Evolutionary conservation across 2,329 filamentous ascomycete species (phyloP), one percentile per base, ranked within the genome.

Genomic region (Bertia moriformis): DNA sequence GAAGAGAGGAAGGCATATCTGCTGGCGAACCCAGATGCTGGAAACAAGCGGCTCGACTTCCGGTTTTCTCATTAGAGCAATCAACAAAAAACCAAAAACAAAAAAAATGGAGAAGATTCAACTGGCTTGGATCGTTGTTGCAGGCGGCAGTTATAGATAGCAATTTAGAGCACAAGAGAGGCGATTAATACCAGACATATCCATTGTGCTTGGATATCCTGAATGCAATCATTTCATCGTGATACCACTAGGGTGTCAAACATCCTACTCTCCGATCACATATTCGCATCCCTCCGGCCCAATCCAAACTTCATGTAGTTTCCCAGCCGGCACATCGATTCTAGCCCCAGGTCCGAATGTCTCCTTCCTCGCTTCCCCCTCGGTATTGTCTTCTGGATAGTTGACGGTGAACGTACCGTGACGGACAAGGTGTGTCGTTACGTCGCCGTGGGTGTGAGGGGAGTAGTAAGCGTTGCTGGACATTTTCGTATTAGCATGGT

Each of bases 241-340:
- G n/a, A n/a, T n/a, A n/a, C n/a, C n/a, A n/a, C n/a, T 29, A 29
- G 24, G n/a, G 24, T 29, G 10, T n/a, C 24, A 29, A 40, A 20
- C 18, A 22, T 43, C 36, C 27, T 29, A 46, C 48, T 75, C 69
- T 18, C 71, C 71, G 51, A 76, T 73, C 18, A 75, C 69, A 59
- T 73, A 74, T 43, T 71, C 71, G 52, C 72, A 77, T 1, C 73
- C 73, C 30, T 67, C 58, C 4, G 54, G 45, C 1, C 73, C 72
- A 45, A 78, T 68, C 71, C 72, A 77, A 1, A 78, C 72, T 52
- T 78, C 71, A 48, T 78, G 72, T 17, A 65, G 41, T 46, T 65
- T 65, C 2, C 63, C 59, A 0, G 69, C 70, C 18, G 70, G 67
- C 1, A 78, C 72, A 54, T 78, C 72, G 14, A 76, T 53, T 44